These are phyloP conservation scores for Moniliophthora roreri DNA, from an alignment of 1,284 basidiomycete species.

Conservation along the genomic window DNA sequence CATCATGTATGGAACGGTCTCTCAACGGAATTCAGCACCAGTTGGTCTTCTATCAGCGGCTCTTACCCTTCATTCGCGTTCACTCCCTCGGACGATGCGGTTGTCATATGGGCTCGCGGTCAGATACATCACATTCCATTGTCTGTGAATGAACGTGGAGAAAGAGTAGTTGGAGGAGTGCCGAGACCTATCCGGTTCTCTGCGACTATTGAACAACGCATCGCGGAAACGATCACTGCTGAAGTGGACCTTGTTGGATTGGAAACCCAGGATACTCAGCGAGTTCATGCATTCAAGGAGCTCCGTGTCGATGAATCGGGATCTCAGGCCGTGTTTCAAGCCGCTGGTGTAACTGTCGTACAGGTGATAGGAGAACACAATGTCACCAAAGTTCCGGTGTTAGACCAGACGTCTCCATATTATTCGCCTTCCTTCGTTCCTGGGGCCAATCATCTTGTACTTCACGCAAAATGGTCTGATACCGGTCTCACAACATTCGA, in stretches of 20 bases:
- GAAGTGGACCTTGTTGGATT: conserved; percentile 47
- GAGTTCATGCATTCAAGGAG: conserved; percentile 60
- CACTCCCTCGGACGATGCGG: conserved; percentile 55
- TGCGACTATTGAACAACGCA: conserved; percentile 58
- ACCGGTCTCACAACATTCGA: conserved; percentile 62
- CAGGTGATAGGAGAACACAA: conserved; percentile 37
- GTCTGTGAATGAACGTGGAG: conserved; percentile 44
- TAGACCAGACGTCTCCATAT: conserved; percentile 49
- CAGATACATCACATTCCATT: conserved; percentile 65
- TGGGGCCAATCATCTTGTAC: conserved; percentile 43
- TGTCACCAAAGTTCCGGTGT: conserved; percentile 45
- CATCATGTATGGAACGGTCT: conserved; percentile 69
- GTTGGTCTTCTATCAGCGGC: conserved; percentile 67
- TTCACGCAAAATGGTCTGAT: conserved; percentile 72
- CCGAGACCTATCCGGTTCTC: conserved; percentile 56
- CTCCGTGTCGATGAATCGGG: conserved; percentile 55
- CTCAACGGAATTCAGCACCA: conserved; percentile 56
- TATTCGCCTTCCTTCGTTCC: conserved; percentile 69
- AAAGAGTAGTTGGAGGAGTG: conserved; percentile 40
- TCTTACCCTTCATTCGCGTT: conserved; percentile 76
- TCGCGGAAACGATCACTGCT: conserved; percentile 57
- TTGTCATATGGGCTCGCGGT: conserved; percentile 73
- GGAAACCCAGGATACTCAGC: conserved; percentile 54
- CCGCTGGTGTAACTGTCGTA: conserved; percentile 51
- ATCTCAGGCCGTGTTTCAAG: conserved; percentile 52